These are phyloP conservation scores for Conringia planisiliqua DNA, from an alignment of 345 rosid genomes.

Conservation along the genomic window DNA sequence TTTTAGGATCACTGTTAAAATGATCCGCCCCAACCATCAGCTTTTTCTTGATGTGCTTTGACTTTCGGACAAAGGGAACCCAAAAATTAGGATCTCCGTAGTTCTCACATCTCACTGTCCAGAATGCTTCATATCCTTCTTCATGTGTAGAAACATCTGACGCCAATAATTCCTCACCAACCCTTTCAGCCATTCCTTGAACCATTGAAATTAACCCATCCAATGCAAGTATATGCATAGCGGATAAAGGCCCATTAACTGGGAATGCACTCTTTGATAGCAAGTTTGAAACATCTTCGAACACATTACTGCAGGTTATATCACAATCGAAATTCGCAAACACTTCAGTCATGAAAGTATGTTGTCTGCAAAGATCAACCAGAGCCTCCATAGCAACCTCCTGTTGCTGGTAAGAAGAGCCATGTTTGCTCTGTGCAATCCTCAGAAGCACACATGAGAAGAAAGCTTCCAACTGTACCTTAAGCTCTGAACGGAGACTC, in stretches of 20 bases:
- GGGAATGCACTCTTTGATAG: conserved; percentile 72
- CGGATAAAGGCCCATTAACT: conserved; percentile 66
- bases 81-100: conserved; percentile 51
- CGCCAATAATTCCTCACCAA: conserved; percentile 41
- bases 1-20: conserved; percentile 65
- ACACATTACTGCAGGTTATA: conserved; percentile 60
- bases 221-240: conserved; percentile 70
- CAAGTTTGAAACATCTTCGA: conserved; percentile 63
- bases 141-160: conserved; percentile 32
- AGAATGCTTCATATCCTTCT: conserved; percentile 52
- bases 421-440: conserved; percentile 62
- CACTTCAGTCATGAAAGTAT: conserved; percentile 59
- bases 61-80: conserved; percentile 62
- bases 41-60: conserved; percentile 52
- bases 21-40: conserved; percentile 65
- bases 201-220: conserved; percentile 61
- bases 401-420: conserved; percentile 73
- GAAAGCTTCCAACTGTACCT: conserved; percentile 73
- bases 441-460: conserved; percentile 67
- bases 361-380: conserved; percentile 71
- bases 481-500: conserved; percentile 58
- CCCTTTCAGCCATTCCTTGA: conserved; percentile 61
- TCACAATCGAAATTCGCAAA: conserved; percentile 78
- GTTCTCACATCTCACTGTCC: conserved; percentile 54
- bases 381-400: conserved; percentile 84